Evolutionary conservation across 2,329 filamentous ascomycete genomes (phyloP), one percentile per base, ranked within the genome.

Genomic region (Pestalotiopsis sp.): DNA sequence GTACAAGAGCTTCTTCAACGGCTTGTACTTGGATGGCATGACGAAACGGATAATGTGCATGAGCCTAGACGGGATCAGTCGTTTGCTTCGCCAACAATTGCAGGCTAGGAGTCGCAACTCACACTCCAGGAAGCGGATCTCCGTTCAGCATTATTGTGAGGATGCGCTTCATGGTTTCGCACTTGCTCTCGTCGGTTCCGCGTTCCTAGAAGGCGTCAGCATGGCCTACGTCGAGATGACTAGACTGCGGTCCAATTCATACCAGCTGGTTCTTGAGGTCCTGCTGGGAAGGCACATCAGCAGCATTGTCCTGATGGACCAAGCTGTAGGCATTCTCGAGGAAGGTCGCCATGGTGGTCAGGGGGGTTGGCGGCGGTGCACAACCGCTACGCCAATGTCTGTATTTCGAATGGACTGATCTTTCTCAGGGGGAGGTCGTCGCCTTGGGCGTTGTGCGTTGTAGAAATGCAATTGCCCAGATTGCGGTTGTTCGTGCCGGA

Each of bases 31-130:
- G 72, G 94, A 97, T 14, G 96, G 96, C 96, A 99, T 99, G 76
- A 99, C 95, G 80, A 99, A 99, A 80, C 96, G 94, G 81, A 99
- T 99, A 78, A 99, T 99, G 85, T 98, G 96, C 96, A 99, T 99
- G 75, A 99, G 90, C 12, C 59, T 62, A 36, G 9, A 62, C 36
- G 13, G 59, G 27, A 62, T 62, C 36, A 62, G 59, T 62, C 27
- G n/a, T 20, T 20, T 12, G 25, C 17, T 14, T 36, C 27, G 11
- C 27, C 12, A 39, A 12, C 14, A 36, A 39, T 36, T 14, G 31
- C 12, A 20, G 59, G 31, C 31, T 41, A 31, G 12, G n/a, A 36
- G 25, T 20, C 11, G 59, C 27, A 36, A 62, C 59, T 62, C 31
- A 62, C 23, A 99, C 87, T 75, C 94, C 91, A 31, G 95, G 92